Percentiles rank a stretch among this genome's conserved stretches.
Evolutionary conservation across 768 basidiomycete species (phyloP).

Genomic region (Trametes coccinea): DNA sequence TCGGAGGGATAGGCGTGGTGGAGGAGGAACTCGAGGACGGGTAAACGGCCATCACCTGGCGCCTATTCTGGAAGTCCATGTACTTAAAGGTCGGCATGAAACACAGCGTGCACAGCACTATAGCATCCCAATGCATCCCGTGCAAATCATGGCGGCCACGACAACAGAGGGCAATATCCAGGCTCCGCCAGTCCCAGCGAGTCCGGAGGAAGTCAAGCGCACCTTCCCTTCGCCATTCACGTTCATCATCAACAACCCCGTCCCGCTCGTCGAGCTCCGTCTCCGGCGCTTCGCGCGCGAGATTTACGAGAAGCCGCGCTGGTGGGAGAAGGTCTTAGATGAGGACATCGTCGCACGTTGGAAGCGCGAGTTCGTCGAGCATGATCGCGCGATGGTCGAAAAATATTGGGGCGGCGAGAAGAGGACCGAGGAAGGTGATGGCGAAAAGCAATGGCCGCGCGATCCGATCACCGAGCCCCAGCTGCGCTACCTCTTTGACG

Average conservation of each 20-base stretch:
- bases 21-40: too few relatives aligned
- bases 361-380: constrained; percentile 18
- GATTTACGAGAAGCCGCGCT: constrained; percentile 18
- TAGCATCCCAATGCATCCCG: neutral
- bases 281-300: constrained; percentile 11
- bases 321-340: constrained; percentile 25
- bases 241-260: neutral
- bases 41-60: too few relatives aligned
- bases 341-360: constrained; percentile 13
- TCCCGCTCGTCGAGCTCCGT: constrained; percentile 19
- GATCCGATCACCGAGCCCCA: constrained; percentile 12
- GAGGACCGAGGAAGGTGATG: neutral
- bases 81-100: too few relatives aligned
- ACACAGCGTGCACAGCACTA: neutral
- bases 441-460: constrained; percentile 19
- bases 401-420: constrained; percentile 7
- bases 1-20: too few relatives aligned
- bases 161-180: neutral
- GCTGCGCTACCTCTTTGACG: constrained; percentile 16
- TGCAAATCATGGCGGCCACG: neutral
- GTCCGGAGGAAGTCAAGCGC: neutral
- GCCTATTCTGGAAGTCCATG: too few relatives aligned
- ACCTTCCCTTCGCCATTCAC: constrained; percentile 14
- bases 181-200: neutral
- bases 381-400: constrained; percentile 12